phyloP scores from a whole-genome alignment of 2,329 filamentous ascomycete species.

The Fusarium sp. region DNA sequence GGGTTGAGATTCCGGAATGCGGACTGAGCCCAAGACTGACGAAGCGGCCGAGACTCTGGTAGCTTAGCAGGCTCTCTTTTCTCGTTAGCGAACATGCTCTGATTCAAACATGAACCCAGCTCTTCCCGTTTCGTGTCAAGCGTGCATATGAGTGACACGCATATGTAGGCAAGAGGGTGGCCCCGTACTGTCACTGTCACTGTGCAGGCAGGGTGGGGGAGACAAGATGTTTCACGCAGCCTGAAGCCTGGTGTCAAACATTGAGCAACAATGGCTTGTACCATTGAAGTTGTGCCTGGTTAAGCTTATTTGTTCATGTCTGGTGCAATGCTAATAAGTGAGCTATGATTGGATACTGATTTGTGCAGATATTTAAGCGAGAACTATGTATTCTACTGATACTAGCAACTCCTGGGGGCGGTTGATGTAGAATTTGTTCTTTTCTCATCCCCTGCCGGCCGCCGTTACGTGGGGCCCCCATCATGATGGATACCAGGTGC shows the following conservation, averaged over 20 bases:
- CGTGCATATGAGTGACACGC: conserved; percentile 26
- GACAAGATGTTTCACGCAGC: conserved; percentile 7
- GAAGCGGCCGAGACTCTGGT: not conserved
- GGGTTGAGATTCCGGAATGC: not conserved
- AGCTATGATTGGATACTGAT: no score
- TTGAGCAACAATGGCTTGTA: no score
- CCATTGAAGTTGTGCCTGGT: no score
- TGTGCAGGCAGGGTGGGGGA: not conserved
- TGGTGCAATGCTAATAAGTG: no score
- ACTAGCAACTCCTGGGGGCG: not conserved
- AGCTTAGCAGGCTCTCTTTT: conserved; percentile 4
- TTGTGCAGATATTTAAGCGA: no score
- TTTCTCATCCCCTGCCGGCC: conserved; percentile 15
- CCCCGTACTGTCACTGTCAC: conserved; percentile 3
- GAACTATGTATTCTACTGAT: no score
- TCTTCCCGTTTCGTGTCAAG: conserved; percentile 1
- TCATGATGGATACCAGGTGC: conserved; percentile 31
- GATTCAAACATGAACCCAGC: conserved; percentile 7
- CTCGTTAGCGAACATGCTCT: conserved; percentile 18
- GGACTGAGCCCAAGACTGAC: conserved; percentile 1
- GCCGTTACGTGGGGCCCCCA: conserved; percentile 26
- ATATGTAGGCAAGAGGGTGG: conserved; percentile 26
- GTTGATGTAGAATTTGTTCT: not conserved
- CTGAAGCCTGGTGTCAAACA: no score
- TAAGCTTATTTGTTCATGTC: no score